These are phyloP conservation scores for Magnusiomyces magnusii DNA, from an alignment of 1,139 yeast species.

Conservation along the genomic window DNA sequence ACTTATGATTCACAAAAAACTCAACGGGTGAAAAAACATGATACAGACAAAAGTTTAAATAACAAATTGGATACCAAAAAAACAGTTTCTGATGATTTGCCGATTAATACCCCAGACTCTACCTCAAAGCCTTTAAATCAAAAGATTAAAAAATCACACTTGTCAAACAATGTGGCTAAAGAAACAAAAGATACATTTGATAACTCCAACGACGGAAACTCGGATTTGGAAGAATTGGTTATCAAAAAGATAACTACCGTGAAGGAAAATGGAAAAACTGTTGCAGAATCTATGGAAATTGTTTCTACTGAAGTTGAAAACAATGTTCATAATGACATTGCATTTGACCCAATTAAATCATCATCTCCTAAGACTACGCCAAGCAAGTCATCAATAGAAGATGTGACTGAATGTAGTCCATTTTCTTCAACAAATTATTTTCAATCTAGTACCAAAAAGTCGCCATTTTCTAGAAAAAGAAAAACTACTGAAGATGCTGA, in stretches of 20 bases:
- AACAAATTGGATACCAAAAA: neutral
- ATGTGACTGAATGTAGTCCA: constrained; percentile 23
- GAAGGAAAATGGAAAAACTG: neutral
- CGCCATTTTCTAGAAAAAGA: constrained; percentile 3
- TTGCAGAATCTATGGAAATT: neutral
- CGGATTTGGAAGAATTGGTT: neutral
- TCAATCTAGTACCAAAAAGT: constrained; percentile 32
- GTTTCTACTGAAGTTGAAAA: neutral
- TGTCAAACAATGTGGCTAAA: too few species aligned
- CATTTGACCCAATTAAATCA: neutral
- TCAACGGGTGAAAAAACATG: too few species aligned
- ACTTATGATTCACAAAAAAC: too few species aligned
- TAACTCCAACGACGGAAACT: neutral
- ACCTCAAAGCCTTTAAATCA: too few species aligned
- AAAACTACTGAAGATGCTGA: constrained; percentile 9
- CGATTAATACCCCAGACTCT: too few species aligned
- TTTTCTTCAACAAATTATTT: constrained; percentile 40
- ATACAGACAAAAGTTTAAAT: neutral
- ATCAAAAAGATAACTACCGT: neutral
- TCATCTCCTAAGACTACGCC: too few species aligned
- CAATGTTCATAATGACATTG: neutral
- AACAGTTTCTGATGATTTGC: too few species aligned
- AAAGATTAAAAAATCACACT: too few species aligned
- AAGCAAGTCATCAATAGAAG: neutral
- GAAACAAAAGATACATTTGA: too few species aligned